Evolutionary conservation across 1,284 basidiomycete species (phyloP), one percentile per base, ranked within the genome.

Genomic region (Ganoderma meredithae): DNA sequence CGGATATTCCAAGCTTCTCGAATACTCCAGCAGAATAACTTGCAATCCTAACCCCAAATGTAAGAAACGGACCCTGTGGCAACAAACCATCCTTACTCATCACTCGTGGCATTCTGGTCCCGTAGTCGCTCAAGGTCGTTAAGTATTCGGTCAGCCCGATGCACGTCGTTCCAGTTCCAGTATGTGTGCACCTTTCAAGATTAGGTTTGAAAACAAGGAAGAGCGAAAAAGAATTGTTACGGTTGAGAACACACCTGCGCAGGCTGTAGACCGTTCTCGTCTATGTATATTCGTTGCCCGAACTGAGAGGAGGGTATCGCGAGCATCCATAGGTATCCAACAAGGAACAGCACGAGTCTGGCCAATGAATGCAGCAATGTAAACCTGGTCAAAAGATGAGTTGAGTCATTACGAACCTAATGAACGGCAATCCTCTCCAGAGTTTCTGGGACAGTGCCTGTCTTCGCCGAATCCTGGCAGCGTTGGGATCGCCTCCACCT

Each of bases 191-290:
- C 95, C 95, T 97, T 59, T 25, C 3, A 10, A 4, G 19, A 0
- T 71, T 43, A 10, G 19, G 9, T 71, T 43, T 49, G 3, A 49
- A 31, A 33, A 47, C 25, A 33, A 56, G 36, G 12, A 8, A 59
- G 15, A 22, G 19, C 10, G 17, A 4, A 53, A 27, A 8, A n/a
- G 60, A 15, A 60, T 1, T 22, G 17, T 4, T 22, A 74, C 81
- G 3, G 3, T 31, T 31, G 27, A 31, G 1, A 31, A 31, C 27
- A 65, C 72, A 95, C 95, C 83, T 96, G 94, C 3, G 88, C 91
- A 5, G 97, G 96, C 76, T 95, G 94, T 33, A 98, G 82, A 0
- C 97, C 96, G 79, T 98, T 97, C 82, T 98, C 96, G 77, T 97
- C 95, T 59, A 96, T 92, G 77, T 95, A 97, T 19, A 90, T 93